Base-by-base conservation (phyloP, 345 rosid species). In the Melaleuca alternifolia region DNA sequence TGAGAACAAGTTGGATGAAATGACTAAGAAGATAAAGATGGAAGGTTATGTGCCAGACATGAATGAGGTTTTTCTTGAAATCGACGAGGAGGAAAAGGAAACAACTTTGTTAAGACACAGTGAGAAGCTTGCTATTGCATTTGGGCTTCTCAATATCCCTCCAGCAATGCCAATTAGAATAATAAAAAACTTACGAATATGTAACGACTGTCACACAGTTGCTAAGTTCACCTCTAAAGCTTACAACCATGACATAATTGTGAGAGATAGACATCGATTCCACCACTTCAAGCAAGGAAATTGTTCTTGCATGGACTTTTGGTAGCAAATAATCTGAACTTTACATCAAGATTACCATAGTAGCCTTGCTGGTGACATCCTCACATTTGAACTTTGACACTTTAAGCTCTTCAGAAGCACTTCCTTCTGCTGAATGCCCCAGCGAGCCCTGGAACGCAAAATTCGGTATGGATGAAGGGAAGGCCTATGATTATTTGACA, bases 11-110 rank as follows among this genome's bases (percentile, higher is more conserved):
- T 59, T 93, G 61, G 93, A 90, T 83, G 92, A 93, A 89, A 89
- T 93, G 88, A 85, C 87, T 11, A 89, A 51, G 76, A 89, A 83
- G 88, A 46, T 92, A 84, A 92, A 91, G 89, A 86, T 84, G 8
- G 90, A 87, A 85, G 95, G 94, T 46, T 93, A 92, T 88, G 89
- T 87, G 87, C 92, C 94, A 3, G 87, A 88, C n/a, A 92, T 87
- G 51, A 86, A 51, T 57, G 94, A 89, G 84, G 93, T 93, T 82
- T 90, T 87, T 84, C 88, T 92, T 75, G 93, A 92, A 85, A 92
- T 93, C 51, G 93, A 92, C 26, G 92, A 92, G 83, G 95, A 92
- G 88, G 93, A 93, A 87, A 93, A 92, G 89, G 95, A 93, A 86
- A 89, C 92, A 46, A 82, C 86, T 85, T 83, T 93, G 79, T 88